phyloP scores from a whole-genome alignment of 1,139 yeast genomes.

The Taphrina communis region DNA sequence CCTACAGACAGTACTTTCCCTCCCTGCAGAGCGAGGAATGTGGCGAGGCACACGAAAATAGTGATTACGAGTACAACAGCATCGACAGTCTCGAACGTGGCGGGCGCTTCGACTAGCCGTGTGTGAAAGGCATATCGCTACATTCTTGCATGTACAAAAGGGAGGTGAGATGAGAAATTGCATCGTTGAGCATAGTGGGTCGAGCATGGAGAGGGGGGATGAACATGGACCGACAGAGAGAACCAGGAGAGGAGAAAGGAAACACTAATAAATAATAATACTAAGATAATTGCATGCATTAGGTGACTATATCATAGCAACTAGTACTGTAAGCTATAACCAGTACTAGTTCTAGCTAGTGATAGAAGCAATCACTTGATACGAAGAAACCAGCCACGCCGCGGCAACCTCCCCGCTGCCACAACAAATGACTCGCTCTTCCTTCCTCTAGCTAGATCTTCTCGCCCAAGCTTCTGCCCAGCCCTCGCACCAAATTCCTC shows the following conservation, averaged over 20 bases:
- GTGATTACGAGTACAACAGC: conserved; percentile 23
- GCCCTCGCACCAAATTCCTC: conserved; percentile 3
- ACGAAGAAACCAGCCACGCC: conserved; percentile 9
- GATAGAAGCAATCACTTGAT: not conserved
- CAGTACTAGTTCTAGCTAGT: no score
- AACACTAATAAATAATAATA: no score
- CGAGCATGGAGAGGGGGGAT: no score
- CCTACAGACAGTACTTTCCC: conserved; percentile 39
- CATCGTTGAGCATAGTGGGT: not conserved
- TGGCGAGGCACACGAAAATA: conserved; percentile 18
- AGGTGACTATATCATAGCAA: not conserved
- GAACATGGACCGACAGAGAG: no score
- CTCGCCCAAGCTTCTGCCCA: not conserved
- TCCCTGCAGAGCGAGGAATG: conserved; percentile 23
- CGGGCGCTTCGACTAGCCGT: conserved; percentile 5
- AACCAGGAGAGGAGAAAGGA: no score
- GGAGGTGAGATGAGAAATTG: not conserved
- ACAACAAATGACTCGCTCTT: not conserved
- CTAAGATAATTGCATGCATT: no score
- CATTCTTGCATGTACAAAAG: not conserved
- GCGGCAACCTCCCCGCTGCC: not conserved
- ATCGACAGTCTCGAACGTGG: conserved; percentile 24
- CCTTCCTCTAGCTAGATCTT: not conserved
- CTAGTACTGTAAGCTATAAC: no score
- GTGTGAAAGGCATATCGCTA: not conserved